Evolutionary conservation across 441 rosid genomes (phyloP).

Genomic region (Adansonia grandidieri): DNA sequence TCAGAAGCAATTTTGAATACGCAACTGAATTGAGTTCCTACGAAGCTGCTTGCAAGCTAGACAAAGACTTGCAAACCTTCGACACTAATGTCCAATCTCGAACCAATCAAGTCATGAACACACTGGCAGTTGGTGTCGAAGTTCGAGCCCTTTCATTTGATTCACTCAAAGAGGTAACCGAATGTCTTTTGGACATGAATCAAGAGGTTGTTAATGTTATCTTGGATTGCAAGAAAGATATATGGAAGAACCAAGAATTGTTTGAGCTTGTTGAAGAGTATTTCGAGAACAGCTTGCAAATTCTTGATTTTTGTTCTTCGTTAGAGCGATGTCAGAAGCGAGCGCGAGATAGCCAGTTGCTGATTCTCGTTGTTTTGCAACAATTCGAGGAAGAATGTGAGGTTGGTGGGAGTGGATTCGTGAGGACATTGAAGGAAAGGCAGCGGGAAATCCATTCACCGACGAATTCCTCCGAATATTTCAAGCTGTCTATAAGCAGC

Average conservation of each 20-base stretch:
- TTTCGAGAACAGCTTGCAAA: slow-evolving; percentile 82
- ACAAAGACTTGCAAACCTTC: slow-evolving; percentile 62
- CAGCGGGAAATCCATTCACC: slow-evolving; percentile 72
- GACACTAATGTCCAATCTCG: slow-evolving; percentile 65
- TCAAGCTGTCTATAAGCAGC: slow-evolving; percentile 75
- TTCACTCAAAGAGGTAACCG: slow-evolving; percentile 73
- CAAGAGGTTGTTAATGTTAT: slow-evolving; percentile 87
- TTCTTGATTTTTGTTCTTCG: slow-evolving; percentile 78
- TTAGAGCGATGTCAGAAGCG: slow-evolving; percentile 75
- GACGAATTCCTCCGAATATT: slow-evolving; percentile 73
- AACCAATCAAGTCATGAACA: slow-evolving; percentile 69
- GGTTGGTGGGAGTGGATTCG: slow-evolving; percentile 45
- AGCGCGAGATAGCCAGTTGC: slow-evolving; percentile 77
- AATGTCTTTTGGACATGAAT: slow-evolving; percentile 77
- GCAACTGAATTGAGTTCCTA: slow-evolving; percentile 65
- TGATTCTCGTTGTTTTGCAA: slow-evolving; percentile 69
- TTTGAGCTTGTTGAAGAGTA: slow-evolving; percentile 89
- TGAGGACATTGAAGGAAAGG: slow-evolving; percentile 79
- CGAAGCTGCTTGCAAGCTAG: slow-evolving; percentile 75
- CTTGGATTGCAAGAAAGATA: slow-evolving; percentile 80
- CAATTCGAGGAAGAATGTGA: slow-evolving; percentile 80
- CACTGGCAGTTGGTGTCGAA: slow-evolving; percentile 73
- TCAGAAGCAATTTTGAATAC: slow-evolving; percentile 38
- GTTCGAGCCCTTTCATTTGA: slow-evolving; percentile 80
- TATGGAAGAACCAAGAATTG: slow-evolving; percentile 80